Base-by-base conservation (phyloP, 805 yeast species). In the Candida piceae region DNA sequence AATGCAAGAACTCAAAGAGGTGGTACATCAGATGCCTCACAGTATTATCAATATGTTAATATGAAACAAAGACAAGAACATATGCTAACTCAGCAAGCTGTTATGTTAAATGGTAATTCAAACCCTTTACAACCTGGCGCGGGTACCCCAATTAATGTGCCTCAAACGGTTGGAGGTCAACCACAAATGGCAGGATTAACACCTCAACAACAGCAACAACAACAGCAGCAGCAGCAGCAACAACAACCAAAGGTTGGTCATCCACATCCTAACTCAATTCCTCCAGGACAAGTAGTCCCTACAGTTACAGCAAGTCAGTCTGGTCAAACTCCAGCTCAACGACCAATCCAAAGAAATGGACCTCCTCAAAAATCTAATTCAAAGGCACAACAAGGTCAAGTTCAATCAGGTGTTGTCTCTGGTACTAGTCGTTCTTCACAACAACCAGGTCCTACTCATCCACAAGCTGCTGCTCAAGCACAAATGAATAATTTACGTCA, bases 1-100 rank as follows among this genome's bases (percentile, higher is more conserved):
- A 84, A 84, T 52, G 95, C 94, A 3, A 72, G 87, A 49, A 78
- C 85, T 29, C 78, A 74, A 44, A 66, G 79, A 40, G 81, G 77
- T 12, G 76, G 80, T 11, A 74, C 84, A 4, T 64, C 69, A 2
- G 63, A 74, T 39, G 90, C 93, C 3, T 72, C 75, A 31, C 84
- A 82, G 52, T 85, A 84, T 60, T 78, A 77, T 50, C 84, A 81
- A 45, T 67, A 76, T 44, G 78, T 80, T 45, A 53, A 70, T 32
- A 55, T 76, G 54, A 72, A 75, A 42, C 82, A 78, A 52, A 68
- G 76, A 38, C 82, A 78, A 53, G 79, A 74, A 39, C 77, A 72
- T 66, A 52, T 58, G 10, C 10, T 19, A n/a, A 19, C 12, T n/a
- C 31, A 29, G n/a, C 31, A 29, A n/a, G 13, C 31, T 22, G 24